Percentiles rank a stretch among this genome's conserved stretches.
phyloP scores from a whole-genome alignment of 163 green algal genomes.

The Scenedesmus sp. region DNA sequence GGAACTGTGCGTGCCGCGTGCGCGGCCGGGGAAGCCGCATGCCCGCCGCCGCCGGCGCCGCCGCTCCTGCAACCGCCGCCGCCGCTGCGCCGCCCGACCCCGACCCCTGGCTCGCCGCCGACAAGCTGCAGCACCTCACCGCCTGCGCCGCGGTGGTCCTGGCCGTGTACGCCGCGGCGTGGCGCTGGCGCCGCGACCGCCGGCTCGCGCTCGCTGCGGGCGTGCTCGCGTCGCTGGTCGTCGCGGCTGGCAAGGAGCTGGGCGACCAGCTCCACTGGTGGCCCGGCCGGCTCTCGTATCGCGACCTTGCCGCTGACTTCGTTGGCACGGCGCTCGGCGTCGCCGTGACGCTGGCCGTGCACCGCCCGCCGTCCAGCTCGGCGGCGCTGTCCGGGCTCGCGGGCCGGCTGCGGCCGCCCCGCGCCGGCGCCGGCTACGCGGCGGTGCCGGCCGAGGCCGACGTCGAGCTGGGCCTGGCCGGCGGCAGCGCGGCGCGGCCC shows the following conservation, averaged over 20 bases:
- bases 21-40: too few species aligned
- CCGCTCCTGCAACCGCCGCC: too few species aligned
- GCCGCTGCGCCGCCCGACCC: not conserved
- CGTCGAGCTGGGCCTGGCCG: conserved; percentile 19
- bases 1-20: too few species aligned
- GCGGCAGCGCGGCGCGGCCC: not conserved
- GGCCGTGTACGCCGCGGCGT: not conserved
- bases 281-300: conserved; percentile 33
- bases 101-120: conserved; percentile 37
- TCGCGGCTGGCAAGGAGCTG: conserved; percentile 28
- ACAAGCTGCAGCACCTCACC: conserved; percentile 41
- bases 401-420: not conserved
- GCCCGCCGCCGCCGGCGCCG: not conserved
- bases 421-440: not conserved
- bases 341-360: not conserved
- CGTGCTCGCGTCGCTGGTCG: conserved; percentile 12
- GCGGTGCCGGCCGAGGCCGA: conserved; percentile 13
- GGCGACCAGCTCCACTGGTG: conserved; percentile 43
- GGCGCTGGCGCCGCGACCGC: not conserved
- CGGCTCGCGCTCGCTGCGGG: not conserved
- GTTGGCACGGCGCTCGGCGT: conserved; percentile 16
- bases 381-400: conserved; percentile 1
- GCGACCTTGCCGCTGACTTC: conserved; percentile 34
- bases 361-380: conserved; percentile 16
- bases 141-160: conserved; percentile 12